Evolutionary conservation across 352 stramenopile genomes (phyloP), one percentile per base, ranked within the genome.

Genomic region (Phytopythium mirpurense): DNA sequence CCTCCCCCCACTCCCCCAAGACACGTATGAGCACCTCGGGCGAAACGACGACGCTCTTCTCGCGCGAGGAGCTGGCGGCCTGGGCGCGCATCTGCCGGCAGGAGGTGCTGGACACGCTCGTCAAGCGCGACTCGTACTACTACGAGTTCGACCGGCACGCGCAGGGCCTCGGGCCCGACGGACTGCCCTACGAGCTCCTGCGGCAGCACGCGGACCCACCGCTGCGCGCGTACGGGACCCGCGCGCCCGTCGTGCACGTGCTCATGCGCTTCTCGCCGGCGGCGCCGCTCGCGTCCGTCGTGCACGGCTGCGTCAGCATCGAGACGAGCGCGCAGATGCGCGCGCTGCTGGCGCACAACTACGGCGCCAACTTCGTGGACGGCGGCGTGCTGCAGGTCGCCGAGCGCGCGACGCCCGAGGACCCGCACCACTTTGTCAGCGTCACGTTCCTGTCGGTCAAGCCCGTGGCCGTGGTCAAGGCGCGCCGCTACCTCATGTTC

Each of bases 301-400:
- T 49, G 3, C 64, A 66, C 24, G 64, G 55, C 9, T 32, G 74
- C 12, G 65, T 74, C 51, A 43, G 51, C 45, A 18, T 38, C 34
- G 66, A 73, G 21, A 69, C 51, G 8, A 70, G 68, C 15, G 71
- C 67, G 31, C 65, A 70, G 24, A 36, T 59, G 34, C 70, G 71
- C 12, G 68, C 57, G 16, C 58, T 55, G 29, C 58, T 67, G 21
- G 70, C 65, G 32, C 67, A 79, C 51, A 56, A 82, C 49, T 78
- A 79, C 53, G 63, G 75, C 43, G 58, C 70, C 19, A 43, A 68
- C 26, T 80, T 83, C 50, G 50, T 85, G 21, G 74, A 80, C 51
- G 72, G 54, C 23, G 68, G 56, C 19, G 60, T 85, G 27, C 54
- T 85, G 37, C 63, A 82, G 29, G 65, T 67, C 11, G 46, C 63